Evolutionary conservation across 2,329 filamentous ascomycete species (phyloP).

Genomic region (Decorospora gaudefroyi): DNA sequence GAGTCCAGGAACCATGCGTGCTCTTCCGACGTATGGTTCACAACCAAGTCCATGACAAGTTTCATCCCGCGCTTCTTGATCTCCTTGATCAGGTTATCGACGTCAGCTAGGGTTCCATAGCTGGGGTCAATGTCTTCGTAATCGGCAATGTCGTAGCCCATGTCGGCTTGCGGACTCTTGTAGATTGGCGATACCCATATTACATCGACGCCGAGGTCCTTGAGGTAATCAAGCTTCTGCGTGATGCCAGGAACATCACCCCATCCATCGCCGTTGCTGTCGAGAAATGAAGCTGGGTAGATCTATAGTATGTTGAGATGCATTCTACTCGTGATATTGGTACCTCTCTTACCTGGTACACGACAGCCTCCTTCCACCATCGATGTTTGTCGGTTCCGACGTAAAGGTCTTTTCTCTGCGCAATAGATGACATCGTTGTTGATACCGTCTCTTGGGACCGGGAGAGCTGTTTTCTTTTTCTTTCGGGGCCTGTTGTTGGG

Average conservation of each 20-base stretch:
- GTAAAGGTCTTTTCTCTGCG: slow-evolving; percentile 30
- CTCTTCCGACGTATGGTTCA: slow-evolving; percentile 50
- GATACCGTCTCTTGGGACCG: neutral
- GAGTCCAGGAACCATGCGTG: slow-evolving; percentile 64
- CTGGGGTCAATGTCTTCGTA: slow-evolving; percentile 48
- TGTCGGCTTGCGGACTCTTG: slow-evolving; percentile 53
- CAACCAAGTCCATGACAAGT: slow-evolving; percentile 49
- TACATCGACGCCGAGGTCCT: slow-evolving; percentile 52
- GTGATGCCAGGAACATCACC: slow-evolving; percentile 64
- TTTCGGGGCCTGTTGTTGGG: neutral
- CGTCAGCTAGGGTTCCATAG: slow-evolving; percentile 48
- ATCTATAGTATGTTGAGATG: slow-evolving; percentile 43
- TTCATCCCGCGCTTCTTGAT: slow-evolving; percentile 46
- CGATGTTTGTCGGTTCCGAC: slow-evolving; percentile 42
- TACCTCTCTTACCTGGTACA: slow-evolving; percentile 55
- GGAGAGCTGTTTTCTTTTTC: too few species aligned
- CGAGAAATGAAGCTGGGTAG: slow-evolving; percentile 64
- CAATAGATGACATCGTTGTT: slow-evolving; percentile 8
- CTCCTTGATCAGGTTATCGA: slow-evolving; percentile 47
- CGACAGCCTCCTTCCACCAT: slow-evolving; percentile 66
- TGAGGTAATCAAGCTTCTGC: slow-evolving; percentile 60
- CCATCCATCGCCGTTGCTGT: slow-evolving; percentile 60
- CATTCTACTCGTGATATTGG: neutral
- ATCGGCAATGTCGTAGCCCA: slow-evolving; percentile 50
- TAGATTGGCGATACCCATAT: slow-evolving; percentile 51